A percentile compares a stretch with the other conserved stretches of the same genome.
Evolutionary conservation across 345 rosid genomes (phyloP).

Genomic region (Citrus maxima): DNA sequence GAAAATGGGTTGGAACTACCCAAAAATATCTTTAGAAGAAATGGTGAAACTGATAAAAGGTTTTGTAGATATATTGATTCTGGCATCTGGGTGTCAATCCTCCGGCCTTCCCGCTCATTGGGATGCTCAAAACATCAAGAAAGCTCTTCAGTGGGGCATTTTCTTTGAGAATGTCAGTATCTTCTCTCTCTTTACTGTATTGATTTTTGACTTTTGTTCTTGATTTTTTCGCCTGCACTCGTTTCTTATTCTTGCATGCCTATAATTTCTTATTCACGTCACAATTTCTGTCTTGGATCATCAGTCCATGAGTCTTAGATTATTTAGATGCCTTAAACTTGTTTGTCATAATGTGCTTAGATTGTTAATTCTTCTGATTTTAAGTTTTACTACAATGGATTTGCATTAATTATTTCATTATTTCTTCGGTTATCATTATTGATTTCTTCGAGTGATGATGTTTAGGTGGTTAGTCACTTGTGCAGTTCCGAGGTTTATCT

Average conservation of each 20-base stretch:
- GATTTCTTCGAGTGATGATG: background rate
- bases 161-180: conserved; percentile 62
- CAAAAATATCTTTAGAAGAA: conserved; percentile 53
- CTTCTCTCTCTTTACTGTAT: background rate
- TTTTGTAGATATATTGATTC: conserved; percentile 65
- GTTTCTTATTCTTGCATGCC: background rate
- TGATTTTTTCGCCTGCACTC: background rate
- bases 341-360: background rate
- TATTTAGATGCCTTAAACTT: no score
- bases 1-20: conserved; percentile 68
- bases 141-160: conserved; percentile 72
- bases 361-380: background rate
- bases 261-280: background rate
- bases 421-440: background rate
- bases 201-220: background rate
- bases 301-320: background rate
- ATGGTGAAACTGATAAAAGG: conserved; percentile 63
- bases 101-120: conserved; percentile 65
- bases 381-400: background rate
- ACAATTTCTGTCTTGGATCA: background rate
- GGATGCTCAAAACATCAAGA: conserved; percentile 56
- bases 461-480: conserved; percentile 44
- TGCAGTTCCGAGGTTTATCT: conserved; percentile 36
- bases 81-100: conserved; percentile 83
- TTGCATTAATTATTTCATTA: background rate